These are phyloP conservation scores for Xylaria intraflava DNA, from an alignment of 495 filamentous ascomycete genomes.

Conservation along the genomic window DNA sequence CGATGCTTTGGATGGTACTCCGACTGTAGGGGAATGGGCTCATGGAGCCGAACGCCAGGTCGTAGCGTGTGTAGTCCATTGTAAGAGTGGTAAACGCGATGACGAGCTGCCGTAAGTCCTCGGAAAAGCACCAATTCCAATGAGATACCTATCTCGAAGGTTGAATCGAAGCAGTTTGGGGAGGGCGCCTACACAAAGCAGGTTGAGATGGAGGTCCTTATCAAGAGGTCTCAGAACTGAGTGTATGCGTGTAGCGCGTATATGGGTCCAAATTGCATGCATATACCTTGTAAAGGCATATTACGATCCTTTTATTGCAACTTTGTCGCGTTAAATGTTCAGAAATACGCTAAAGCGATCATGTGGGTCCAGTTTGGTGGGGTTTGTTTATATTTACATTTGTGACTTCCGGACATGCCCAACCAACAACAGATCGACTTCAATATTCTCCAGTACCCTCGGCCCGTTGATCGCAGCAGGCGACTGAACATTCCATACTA, in stretches of 20 bases:
- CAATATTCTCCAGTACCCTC: background rate
- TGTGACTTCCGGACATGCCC: slow-evolving; percentile 3
- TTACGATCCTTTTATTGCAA: background rate
- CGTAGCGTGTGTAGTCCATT: slow-evolving; percentile 49
- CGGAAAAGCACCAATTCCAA: background rate
- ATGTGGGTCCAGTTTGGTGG: slow-evolving; percentile 1
- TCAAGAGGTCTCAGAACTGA: background rate
- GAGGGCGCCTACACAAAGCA: no score
- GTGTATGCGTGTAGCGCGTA: background rate
- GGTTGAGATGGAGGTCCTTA: no score
- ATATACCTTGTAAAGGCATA: no score
- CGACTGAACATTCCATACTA: background rate
- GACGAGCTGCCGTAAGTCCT: background rate
- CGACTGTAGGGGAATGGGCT: slow-evolving; percentile 57
- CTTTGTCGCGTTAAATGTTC: background rate
- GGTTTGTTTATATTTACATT: slow-evolving; percentile 29
- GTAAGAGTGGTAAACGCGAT: slow-evolving; percentile 13
- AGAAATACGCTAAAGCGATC: background rate
- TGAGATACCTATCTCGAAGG: background rate
- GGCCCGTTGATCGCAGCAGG: background rate
- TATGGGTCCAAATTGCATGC: background rate
- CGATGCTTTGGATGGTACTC: slow-evolving; percentile 50
- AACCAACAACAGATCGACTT: background rate
- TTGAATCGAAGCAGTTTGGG: background rate
- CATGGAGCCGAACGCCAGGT: slow-evolving; percentile 57